Percentiles rank a stretch among this genome's conserved stretches.
phyloP scores from a whole-genome alignment of 169 alveolate species.

The Babesia sp. region DNA sequence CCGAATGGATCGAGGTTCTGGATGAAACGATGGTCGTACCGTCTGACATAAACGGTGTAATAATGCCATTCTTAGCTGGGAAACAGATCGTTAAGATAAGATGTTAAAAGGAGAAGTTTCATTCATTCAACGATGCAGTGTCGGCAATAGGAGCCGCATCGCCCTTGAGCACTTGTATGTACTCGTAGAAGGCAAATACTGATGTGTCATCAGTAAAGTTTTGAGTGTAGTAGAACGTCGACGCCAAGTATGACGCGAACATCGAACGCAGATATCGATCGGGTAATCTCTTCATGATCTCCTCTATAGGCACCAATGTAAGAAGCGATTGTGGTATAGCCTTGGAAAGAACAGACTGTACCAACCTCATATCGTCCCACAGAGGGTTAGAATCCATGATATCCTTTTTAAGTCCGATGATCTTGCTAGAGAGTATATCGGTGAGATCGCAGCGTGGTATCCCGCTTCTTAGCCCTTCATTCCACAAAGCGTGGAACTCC shows the following conservation, averaged over 20 bases:
- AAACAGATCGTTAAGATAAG: slow-evolving; percentile 5
- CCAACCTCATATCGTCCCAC: slow-evolving; percentile 66
- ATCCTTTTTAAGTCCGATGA: slow-evolving; percentile 72
- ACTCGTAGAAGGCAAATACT: slow-evolving; percentile 79
- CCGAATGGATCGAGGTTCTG: slow-evolving; percentile 1
- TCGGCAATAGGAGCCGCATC: neutral
- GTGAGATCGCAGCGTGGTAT: slow-evolving; percentile 79
- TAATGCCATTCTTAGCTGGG: slow-evolving; percentile 74
- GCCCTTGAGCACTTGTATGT: slow-evolving; percentile 61
- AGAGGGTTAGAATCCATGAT: slow-evolving; percentile 71
- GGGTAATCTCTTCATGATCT: slow-evolving; percentile 74
- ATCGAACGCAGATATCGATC: slow-evolving; percentile 74
- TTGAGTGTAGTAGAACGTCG: slow-evolving; percentile 78
- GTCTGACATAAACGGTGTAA: slow-evolving; percentile 46
- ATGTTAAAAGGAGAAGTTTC: neutral
- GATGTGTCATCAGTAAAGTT: slow-evolving; percentile 78
- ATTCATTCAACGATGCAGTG: too few species aligned
- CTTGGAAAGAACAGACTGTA: slow-evolving; percentile 36
- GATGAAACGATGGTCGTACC: slow-evolving; percentile 30
- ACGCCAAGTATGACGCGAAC: slow-evolving; percentile 78
- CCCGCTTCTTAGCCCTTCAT: slow-evolving; percentile 76
- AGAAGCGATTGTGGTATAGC: slow-evolving; percentile 73
- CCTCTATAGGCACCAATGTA: slow-evolving; percentile 66
- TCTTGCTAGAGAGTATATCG: slow-evolving; percentile 76
- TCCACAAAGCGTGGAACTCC: slow-evolving; percentile 76